A percentile compares a stretch with the other conserved stretches of the same genome.
These are phyloP conservation scores for Monilinia fructigena DNA, from an alignment of 2,329 filamentous ascomycete species.

Conservation along the genomic window DNA sequence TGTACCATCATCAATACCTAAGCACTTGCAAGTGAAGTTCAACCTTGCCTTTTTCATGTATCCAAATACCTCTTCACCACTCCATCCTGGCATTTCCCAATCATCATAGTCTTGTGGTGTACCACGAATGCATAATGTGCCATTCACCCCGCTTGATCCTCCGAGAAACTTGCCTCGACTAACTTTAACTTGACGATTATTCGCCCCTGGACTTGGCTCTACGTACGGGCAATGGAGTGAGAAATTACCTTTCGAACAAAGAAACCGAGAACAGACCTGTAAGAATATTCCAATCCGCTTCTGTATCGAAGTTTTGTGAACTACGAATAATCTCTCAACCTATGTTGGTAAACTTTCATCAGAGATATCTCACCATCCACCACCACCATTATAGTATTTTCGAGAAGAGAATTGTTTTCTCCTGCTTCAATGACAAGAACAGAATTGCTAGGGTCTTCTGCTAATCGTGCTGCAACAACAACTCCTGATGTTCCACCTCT, in stretches of 20 bases:
- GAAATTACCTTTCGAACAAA: too few species aligned
- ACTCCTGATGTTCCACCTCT: conserved; percentile 50
- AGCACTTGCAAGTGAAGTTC: background rate
- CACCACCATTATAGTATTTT: conserved; percentile 53
- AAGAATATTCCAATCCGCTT: conserved; percentile 53
- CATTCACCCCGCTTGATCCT: conserved; percentile 51
- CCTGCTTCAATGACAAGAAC: conserved; percentile 52
- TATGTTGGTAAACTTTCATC: background rate
- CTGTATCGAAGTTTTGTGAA: conserved; percentile 48
- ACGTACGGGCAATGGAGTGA: too few species aligned
- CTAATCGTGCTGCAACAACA: conserved; percentile 52
- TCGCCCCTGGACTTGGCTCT: conserved; percentile 38
- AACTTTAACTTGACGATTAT: conserved; percentile 47
- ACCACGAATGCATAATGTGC: conserved; percentile 50
- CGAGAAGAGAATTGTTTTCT: conserved; percentile 45
- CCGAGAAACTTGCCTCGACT: conserved; percentile 52
- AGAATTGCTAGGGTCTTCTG: conserved; percentile 49
- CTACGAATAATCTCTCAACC: conserved; percentile 33
- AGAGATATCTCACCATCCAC: conserved; percentile 43
- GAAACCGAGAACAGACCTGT: conserved; percentile 30
- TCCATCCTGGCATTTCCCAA: conserved; percentile 56
- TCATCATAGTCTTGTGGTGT: conserved; percentile 53
- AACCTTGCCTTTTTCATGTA: conserved; percentile 53
- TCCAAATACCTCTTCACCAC: conserved; percentile 54
- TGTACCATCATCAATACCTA: conserved; percentile 24